Conservation (phyloP, 768 basidiomycete genomes). For the Fistulinella prunicolor region DNA sequence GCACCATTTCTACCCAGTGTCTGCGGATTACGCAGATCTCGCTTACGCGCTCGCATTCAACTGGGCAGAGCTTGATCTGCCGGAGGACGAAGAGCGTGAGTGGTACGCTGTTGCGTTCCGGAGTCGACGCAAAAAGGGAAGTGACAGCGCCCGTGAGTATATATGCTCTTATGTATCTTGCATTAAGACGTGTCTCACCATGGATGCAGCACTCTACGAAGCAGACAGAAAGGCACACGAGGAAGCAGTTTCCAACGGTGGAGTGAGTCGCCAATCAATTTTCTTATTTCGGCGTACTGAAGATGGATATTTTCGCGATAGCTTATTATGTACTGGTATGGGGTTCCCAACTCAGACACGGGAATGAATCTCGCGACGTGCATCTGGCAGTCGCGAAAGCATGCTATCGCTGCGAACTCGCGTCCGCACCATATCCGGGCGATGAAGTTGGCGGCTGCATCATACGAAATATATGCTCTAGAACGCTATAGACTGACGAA, state of each 20-base stretch:
- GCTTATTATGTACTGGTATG: conserved; percentile 94
- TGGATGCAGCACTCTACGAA: conserved; percentile 67
- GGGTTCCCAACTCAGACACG: conserved; percentile 68
- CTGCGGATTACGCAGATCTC: conserved; percentile 54
- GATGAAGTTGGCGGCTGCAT: conserved; percentile 71
- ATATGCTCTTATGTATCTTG: background rate
- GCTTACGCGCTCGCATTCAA: conserved; percentile 84
- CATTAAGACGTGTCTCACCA: conserved; percentile 2
- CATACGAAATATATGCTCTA: conserved; percentile 77
- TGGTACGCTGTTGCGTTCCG: conserved; percentile 95
- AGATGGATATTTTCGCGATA: conserved; percentile 24
- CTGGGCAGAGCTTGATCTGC: conserved; percentile 71
- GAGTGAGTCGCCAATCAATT: conserved; percentile 45
- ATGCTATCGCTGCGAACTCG: conserved; percentile 77
- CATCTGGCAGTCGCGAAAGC: conserved; percentile 88
- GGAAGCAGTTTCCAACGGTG: conserved; percentile 86
- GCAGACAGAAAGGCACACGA: conserved; percentile 88
- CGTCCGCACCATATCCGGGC: conserved; percentile 80
- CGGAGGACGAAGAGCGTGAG: conserved; percentile 69
- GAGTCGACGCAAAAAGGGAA: conserved; percentile 67
- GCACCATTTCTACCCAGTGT: conserved; percentile 67
- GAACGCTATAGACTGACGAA: conserved; percentile 78
- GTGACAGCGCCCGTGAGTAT: conserved; percentile 60
- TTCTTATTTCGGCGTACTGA: conserved; percentile 5
- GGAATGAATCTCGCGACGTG: conserved; percentile 93